Base-by-base conservation (phyloP, 768 basidiomycete species). In the Myochromella boudieri region DNA sequence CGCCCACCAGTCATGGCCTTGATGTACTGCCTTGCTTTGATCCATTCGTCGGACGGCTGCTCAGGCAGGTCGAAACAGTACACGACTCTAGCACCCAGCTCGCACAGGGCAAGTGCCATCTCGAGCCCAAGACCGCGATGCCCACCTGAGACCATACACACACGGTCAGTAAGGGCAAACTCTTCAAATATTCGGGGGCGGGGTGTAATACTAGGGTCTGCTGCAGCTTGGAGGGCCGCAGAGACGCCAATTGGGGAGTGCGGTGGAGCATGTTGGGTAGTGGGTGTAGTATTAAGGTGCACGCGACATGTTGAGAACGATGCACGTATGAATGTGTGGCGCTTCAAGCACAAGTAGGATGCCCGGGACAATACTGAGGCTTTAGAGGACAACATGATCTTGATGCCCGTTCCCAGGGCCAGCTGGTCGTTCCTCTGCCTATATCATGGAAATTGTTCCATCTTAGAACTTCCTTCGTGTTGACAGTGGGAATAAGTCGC, bases 71-170 rank as follows among this genome's bases (percentile, higher is more conserved):
- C 87, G 9, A 86, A 65, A 59, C 84, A 86, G 62, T 88, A 87
- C 14, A 87, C 72, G 0, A 72, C 82, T 6, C 78, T 73, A 4
- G 84, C 85, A 24, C 88, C 88, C 12, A 80, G 83, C 67, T 91
- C 89, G 33, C 78, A 77, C 33, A 91, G 67, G 4, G 82, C 80
- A 44, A 90, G 67, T 27, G 86, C 86, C 82, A 87, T 85, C 68
- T 92, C 90, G 14, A 92, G 78, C 2, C 90, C 90, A 12, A 91
- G 76, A 0, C 89, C 84, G 26, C 84, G 67, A 49, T 84, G 80
- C 0, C 75, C 84, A 4, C 84, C 84, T 0, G 84, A 80, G 21
- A 86, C 80, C 33, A 85, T 70, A 8, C 71, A 80, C 3, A 84
- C 81, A 1, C 80, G 75, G 44, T 77, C 78, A 9, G 64, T 68